Percentiles rank a stretch among this genome's conserved stretches.
Evolutionary conservation across 495 filamentous ascomycete species (phyloP).

Genomic region (Penicillium canariense): DNA sequence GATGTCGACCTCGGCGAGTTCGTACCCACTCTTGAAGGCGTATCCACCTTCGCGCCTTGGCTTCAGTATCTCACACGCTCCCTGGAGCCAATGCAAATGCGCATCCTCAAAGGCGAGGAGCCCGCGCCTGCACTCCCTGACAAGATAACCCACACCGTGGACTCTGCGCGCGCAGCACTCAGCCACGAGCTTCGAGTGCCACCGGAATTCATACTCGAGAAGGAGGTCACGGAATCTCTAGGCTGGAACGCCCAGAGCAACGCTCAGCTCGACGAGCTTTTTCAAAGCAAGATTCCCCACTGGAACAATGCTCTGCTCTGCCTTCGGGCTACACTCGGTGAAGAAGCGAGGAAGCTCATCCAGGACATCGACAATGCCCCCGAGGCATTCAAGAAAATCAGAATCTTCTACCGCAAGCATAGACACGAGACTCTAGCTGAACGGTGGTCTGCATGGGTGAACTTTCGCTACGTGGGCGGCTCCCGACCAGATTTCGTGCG

Average conservation of each 20-base stretch:
- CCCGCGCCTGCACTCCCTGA: background rate
- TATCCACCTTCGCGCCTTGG: background rate
- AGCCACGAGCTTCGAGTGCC: too few species aligned
- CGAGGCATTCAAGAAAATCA: background rate
- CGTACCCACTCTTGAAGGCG: background rate
- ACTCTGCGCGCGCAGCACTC: too few species aligned
- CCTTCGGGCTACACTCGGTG: background rate
- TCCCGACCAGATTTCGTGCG: background rate
- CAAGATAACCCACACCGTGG: background rate
- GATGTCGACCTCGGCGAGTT: background rate
- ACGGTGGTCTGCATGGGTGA: background rate
- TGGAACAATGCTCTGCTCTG: background rate
- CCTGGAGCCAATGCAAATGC: background rate
- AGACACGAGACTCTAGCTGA: background rate
- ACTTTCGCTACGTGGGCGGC: background rate
- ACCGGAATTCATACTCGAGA: too few species aligned
- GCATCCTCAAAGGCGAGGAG: background rate
- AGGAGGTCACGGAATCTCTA: too few species aligned
- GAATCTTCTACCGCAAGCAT: background rate
- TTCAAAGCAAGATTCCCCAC: too few species aligned
- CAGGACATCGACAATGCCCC: background rate
- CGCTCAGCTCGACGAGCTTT: too few species aligned
- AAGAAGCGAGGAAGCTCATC: background rate
- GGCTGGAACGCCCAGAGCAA: too few species aligned
- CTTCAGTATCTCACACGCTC: background rate